A percentile compares a stretch with the other conserved stretches of the same genome.
These are phyloP conservation scores for Solanum pinnatisectum DNA, from an alignment of 257 asterid species.

Conservation along the genomic window DNA sequence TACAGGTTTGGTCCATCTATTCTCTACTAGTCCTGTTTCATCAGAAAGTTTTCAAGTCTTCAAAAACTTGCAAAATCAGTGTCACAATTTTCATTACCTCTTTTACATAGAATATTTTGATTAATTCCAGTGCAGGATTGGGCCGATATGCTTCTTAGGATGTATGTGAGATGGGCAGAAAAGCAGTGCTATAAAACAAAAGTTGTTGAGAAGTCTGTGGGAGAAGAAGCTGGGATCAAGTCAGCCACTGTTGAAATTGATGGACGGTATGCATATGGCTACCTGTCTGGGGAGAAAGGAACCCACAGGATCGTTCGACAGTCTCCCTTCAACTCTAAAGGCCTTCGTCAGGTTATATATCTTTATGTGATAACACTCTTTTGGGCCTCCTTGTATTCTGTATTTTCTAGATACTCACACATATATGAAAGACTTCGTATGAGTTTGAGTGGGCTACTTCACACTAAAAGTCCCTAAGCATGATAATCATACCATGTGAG, in stretches of 20 bases:
- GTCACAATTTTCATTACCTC: not conserved
- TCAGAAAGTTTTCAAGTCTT: not conserved
- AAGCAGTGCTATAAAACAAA: slow-evolving; percentile 76
- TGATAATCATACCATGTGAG: not conserved
- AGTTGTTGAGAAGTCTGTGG: slow-evolving; percentile 86
- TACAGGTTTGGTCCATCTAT: not conserved
- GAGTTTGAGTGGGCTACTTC: not conserved
- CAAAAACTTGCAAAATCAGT: not conserved
- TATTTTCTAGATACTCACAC: not conserved
- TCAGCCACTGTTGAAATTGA: slow-evolving; percentile 87
- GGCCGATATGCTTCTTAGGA: slow-evolving; percentile 99
- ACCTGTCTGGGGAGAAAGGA: slow-evolving; percentile 95
- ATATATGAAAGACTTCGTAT: not conserved
- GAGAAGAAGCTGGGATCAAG: slow-evolving; percentile 96
- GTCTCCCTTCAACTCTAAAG: slow-evolving; percentile 95
- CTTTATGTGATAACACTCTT: not conserved
- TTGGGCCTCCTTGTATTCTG: not conserved
- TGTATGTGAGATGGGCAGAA: slow-evolving; percentile 94
- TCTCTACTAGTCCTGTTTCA: not conserved
- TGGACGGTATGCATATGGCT: slow-evolving; percentile 87
- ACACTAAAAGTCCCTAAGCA: not conserved
- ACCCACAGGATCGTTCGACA: slow-evolving; percentile 92
- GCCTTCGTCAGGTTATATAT: slow-evolving; percentile 78
- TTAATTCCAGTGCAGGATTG: slow-evolving; percentile 96
- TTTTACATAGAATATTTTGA: slow-evolving; percentile 35